phyloP scores from a whole-genome alignment of 1,139 yeast genomes.

The Protomyces inundatus region DNA sequence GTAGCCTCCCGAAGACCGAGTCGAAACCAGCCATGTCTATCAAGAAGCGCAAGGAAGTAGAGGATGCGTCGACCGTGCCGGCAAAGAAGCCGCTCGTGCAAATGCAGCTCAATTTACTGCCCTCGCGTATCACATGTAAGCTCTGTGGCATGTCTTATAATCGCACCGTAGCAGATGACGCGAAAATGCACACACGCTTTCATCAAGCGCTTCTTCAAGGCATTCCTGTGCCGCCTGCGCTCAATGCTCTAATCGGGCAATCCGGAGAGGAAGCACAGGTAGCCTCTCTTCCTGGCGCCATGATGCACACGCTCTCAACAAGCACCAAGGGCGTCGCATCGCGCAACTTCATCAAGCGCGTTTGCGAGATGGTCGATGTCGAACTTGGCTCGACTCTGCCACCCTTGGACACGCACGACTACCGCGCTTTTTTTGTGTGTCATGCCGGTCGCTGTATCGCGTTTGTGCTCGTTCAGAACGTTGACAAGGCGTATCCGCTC shows the following conservation, averaged over 20 bases:
- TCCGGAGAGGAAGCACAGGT: neutral
- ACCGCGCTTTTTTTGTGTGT: neutral
- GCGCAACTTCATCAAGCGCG: neutral
- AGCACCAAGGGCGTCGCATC: neutral
- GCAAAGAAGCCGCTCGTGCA: constrained; percentile 8
- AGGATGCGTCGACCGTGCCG: neutral
- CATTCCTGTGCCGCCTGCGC: neutral
- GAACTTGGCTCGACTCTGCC: constrained; percentile 18
- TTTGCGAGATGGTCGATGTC: constrained; percentile 10
- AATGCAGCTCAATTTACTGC: constrained; percentile 19
- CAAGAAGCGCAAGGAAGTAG: neutral
- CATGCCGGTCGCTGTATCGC: neutral
- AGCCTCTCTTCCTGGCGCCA: neutral
- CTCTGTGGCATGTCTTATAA: constrained; percentile 23
- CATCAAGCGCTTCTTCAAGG: constrained; percentile 9
- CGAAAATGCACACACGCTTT: constrained; percentile 4
- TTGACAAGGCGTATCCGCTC: neutral
- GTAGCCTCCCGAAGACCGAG: neutral
- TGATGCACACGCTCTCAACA: neutral
- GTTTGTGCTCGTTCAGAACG: constrained; percentile 9
- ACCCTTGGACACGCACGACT: neutral
- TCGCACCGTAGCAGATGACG: constrained; percentile 4
- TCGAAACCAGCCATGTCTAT: neutral
- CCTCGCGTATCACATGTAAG: constrained; percentile 18
- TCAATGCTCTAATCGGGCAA: neutral